Evolutionary conservation across 345 rosid species (phyloP), one percentile per base, ranked within the genome.

Genomic region (Iberis pinnata): DNA sequence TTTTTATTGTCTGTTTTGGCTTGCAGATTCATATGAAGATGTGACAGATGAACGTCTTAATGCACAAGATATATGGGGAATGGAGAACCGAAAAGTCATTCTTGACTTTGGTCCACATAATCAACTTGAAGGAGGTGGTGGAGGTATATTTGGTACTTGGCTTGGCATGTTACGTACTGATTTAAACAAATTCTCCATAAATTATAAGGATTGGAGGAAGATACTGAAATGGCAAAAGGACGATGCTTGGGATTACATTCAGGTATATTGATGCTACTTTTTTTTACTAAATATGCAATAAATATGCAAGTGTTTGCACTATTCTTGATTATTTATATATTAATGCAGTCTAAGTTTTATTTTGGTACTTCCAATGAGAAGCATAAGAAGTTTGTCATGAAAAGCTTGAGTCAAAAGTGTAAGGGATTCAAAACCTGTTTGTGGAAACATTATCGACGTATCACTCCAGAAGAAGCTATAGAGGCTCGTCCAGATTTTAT

Each of bases 131-230:
- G 39, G 6, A 31, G 53, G 39, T 29, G 31, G 26, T 49, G 53
- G 40, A 17, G 39, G 39, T 11, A 1, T 49, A 18, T 12, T 49
- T 29, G 15, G 24, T 7, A 29, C 24, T 2, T 49, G 16, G 16
- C 39, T 49, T 7, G 53, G 40, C 9, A n/a, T n/a, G n/a, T n/a
- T n/a, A n/a, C n/a, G n/a, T n/a, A n/a, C n/a, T n/a, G n/a, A n/a
- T n/a, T n/a, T n/a, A n/a, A n/a, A n/a, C n/a, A n/a, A n/a, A n/a
- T n/a, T n/a, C n/a, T n/a, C 37, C 0, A 27, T 27, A 14, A 47
- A 5, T 47, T 47, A 47, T 16, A 39, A 6, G 9, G 53, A 49
- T 16, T 49, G 53, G 53, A 49, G 53, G 39, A 49, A 49, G 1
- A 5, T 49, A 16, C 15, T 1, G 0, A 11, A 6, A 31, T 3